phyloP scores from a whole-genome alignment of 202 grass and related monocot genomes.

The Setaria italica region DNA sequence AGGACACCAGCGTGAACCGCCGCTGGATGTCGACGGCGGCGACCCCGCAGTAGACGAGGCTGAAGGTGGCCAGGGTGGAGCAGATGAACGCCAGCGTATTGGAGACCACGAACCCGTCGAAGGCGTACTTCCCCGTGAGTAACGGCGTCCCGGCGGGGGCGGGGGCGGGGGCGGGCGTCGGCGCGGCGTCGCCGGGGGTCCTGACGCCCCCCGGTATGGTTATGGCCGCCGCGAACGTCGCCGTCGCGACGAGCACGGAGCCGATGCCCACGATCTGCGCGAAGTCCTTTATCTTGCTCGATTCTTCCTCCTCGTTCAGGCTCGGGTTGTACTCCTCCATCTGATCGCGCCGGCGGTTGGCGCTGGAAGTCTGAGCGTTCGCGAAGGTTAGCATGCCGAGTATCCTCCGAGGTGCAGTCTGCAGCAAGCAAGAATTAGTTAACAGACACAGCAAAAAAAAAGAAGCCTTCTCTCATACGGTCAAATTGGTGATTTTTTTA shows the following conservation, averaged over 20 bases:
- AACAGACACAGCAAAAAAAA: too few relatives aligned
- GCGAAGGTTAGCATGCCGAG: not conserved
- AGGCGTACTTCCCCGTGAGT: not conserved
- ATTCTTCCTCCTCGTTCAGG: not conserved
- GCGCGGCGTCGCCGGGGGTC: not conserved
- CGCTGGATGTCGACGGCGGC: conserved; percentile 25
- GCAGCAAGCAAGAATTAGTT: not conserved
- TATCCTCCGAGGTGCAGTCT: conserved; percentile 20
- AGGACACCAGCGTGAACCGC: conserved; percentile 12
- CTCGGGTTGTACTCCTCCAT: not conserved
- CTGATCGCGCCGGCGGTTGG: not conserved
- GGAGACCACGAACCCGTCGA: conserved; percentile 39
- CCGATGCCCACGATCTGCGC: conserved; percentile 46
- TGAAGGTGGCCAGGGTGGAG: conserved; percentile 37
- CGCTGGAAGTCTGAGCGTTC: not conserved
- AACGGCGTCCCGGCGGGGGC: conserved; percentile 5
- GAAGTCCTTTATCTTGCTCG: conserved; percentile 23
- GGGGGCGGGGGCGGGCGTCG: not conserved
- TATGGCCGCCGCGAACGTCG: conserved; percentile 8
- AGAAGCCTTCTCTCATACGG: too few relatives aligned
- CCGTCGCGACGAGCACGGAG: conserved; percentile 33
- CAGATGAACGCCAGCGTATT: conserved; percentile 36
- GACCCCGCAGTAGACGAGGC: conserved; percentile 40
- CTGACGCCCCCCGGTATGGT: conserved; percentile 8
- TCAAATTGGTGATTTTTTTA: not conserved